Evolutionary conservation across 352 stramenopile species (phyloP), one percentile per base, ranked within the genome.

Genomic region (Pythium dissotocum): DNA sequence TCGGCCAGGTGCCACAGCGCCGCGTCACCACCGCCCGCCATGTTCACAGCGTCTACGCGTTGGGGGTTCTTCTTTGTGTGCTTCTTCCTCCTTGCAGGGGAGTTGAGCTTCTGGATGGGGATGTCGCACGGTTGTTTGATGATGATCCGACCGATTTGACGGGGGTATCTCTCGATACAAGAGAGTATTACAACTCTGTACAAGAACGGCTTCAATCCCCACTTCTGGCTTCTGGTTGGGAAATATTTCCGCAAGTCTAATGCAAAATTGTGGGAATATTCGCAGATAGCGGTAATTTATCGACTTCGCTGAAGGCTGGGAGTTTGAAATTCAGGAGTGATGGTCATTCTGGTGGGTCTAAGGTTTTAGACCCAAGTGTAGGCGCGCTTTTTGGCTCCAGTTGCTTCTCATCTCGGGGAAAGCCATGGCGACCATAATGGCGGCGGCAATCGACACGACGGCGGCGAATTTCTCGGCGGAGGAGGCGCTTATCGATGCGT

Each of bases 1-100:
- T 91, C 82, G 9, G 86, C 83, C 36, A 96, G 62, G 61, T 93
- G 85, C 79, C 83, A 94, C 64, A 95, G 76, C 66, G 73, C 76
- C 48, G 71, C 77, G 71, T 90, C 82, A 7, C 26, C 42, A 5
- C 61, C 14, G 4, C 26, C 49, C 32, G 49, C 28, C 48, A 53
- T 59, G 4, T 26, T n/a, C 33, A 14, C 44, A 49, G 33, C 48
- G 32, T 16, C 28, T 53, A 18, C 14, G 28, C 28, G 10, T 40
- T 57, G 24, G 12, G 10, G 26, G 16, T 57, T 44, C 21, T 54
- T 40, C 36, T 51, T 61, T 38, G 44, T 65, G 63, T 44, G 73
- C 77, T 42, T 13, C 21, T 69, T n/a, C 18, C 44, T 24, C 42
- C 51, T 48, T 72, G 54, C 10, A 13, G 33, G 32, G 28, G 18